phyloP scores from a whole-genome alignment of 129 eudicot species.

The Artemisia annua region DNA sequence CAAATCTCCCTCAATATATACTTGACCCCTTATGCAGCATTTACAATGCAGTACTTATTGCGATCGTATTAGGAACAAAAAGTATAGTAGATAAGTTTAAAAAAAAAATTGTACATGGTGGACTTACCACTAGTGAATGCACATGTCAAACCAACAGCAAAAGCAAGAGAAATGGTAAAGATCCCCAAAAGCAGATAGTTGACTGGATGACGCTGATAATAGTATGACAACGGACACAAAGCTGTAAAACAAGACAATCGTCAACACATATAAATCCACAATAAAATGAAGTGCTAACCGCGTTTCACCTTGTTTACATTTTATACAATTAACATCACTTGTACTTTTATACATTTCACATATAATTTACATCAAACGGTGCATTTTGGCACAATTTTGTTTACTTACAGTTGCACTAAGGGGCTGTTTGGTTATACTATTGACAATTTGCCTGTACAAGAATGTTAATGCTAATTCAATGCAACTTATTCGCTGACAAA shows the following conservation, averaged over 20 bases:
- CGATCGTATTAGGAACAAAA: no score
- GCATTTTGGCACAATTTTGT: no score
- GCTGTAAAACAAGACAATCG: constrained; percentile 37
- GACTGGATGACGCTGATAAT: constrained; percentile 72
- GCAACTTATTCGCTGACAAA: no score
- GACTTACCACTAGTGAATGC: constrained; percentile 81
- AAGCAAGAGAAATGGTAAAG: constrained; percentile 67
- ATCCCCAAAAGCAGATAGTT: constrained; percentile 66
- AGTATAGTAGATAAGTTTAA: background rate
- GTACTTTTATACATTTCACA: no score
- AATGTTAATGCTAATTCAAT: no score
- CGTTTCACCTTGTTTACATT: no score
- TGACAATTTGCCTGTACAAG: no score
- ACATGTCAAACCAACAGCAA: constrained; percentile 75
- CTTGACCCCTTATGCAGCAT: background rate
- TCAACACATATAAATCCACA: background rate
- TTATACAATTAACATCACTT: no score
- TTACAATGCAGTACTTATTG: background rate
- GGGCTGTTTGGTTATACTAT: no score
- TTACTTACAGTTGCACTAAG: no score
- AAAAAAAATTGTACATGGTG: constrained; percentile 5
- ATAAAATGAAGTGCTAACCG: background rate
- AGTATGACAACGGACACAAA: constrained; percentile 76
- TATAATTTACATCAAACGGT: no score
- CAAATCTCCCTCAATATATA: no score